phyloP scores from a whole-genome alignment of 73 alveolate species.

The Paramecium primaurelia region DNA sequence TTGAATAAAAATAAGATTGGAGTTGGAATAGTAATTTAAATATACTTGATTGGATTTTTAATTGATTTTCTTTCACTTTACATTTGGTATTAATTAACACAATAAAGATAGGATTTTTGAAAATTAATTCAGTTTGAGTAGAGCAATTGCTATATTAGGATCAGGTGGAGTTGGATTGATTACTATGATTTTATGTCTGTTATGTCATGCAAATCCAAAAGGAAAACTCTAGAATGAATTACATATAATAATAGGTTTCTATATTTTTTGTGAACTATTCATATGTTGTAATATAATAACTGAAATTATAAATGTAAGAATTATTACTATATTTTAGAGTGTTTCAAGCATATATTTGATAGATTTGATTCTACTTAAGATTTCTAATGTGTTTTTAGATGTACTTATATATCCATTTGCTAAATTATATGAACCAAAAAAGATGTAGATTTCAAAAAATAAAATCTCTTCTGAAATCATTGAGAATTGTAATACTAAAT shows the following conservation, averaged over 20 bases:
- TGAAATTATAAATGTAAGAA: not conserved
- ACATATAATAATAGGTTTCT: not conserved
- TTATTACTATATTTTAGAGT: not conserved
- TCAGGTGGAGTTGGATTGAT: not conserved
- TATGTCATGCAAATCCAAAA: not conserved
- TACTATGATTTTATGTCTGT: not conserved
- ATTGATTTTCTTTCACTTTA: not conserved
- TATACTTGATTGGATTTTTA: not conserved
- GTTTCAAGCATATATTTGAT: not conserved
- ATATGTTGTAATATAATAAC: not conserved
- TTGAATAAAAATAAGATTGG: not conserved
- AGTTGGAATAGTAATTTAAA: not conserved
- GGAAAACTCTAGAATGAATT: not conserved
- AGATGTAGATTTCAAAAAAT: not conserved
- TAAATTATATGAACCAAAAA: not conserved
- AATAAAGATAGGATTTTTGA: not conserved
- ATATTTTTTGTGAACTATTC: not conserved
- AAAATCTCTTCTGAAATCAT: not conserved
- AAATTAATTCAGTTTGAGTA: not conserved
- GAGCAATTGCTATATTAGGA: not conserved
- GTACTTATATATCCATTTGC: not conserved
- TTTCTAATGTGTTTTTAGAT: not conserved
- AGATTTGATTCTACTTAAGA: not conserved
- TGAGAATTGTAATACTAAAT: not conserved
- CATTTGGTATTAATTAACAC: not conserved